phyloP scores from a whole-genome alignment of 352 stramenopile species.

The Phytophthora cajani region DNA sequence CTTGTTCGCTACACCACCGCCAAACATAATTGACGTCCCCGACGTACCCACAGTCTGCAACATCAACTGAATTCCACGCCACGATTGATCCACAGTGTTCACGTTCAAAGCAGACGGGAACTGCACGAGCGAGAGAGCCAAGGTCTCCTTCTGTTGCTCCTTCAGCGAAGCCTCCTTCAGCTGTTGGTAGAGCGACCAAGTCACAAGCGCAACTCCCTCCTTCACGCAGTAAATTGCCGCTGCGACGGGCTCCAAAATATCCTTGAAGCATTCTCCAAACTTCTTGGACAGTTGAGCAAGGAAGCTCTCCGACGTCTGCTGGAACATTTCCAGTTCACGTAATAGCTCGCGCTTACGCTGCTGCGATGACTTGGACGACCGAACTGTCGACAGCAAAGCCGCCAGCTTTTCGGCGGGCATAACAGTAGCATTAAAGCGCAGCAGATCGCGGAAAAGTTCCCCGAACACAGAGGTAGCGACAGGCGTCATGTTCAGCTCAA shows the following conservation, averaged over 20 bases:
- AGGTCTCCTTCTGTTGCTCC: slow-evolving; percentile 50
- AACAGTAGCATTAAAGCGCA: slow-evolving; percentile 77
- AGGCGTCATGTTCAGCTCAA: slow-evolving; percentile 28
- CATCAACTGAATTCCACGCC: slow-evolving; percentile 76
- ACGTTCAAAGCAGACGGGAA: slow-evolving; percentile 62
- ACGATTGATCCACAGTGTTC: slow-evolving; percentile 61
- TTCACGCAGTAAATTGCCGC: slow-evolving; percentile 86
- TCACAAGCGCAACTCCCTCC: slow-evolving; percentile 82
- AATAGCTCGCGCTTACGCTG: slow-evolving; percentile 73
- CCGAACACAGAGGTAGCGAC: slow-evolving; percentile 62
- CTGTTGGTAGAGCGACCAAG: slow-evolving; percentile 64
- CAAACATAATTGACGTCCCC: slow-evolving; percentile 56
- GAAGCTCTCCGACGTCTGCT: slow-evolving; percentile 89
- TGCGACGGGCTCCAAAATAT: slow-evolving; percentile 84
- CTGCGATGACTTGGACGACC: slow-evolving; percentile 39
- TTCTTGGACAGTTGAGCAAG: slow-evolving; percentile 68
- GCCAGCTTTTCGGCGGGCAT: slow-evolving; percentile 70
- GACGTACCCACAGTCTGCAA: slow-evolving; percentile 54
- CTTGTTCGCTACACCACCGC: slow-evolving; percentile 45
- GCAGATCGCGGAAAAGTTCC: slow-evolving; percentile 78
- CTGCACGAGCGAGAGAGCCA: slow-evolving; percentile 68
- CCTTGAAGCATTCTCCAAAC: slow-evolving; percentile 77
- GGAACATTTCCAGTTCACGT: slow-evolving; percentile 88
- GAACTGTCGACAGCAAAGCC: slow-evolving; percentile 50
- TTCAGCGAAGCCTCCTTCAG: slow-evolving; percentile 58